These are phyloP conservation scores for Castanopsis chinensis DNA, from an alignment of 306 rosid genomes.

Conservation along the genomic window DNA sequence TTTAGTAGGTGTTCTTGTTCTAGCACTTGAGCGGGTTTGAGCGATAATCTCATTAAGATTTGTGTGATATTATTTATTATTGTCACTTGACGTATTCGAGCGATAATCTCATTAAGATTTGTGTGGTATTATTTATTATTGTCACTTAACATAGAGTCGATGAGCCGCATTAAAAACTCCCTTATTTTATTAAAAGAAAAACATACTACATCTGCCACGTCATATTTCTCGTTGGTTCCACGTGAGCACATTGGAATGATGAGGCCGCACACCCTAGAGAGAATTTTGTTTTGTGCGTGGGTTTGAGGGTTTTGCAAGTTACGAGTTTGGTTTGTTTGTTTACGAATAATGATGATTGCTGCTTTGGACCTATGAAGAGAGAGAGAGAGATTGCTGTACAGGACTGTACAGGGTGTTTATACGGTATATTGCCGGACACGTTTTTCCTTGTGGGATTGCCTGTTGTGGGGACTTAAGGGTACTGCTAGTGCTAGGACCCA, in stretches of 20 bases:
- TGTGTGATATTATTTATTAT: no score
- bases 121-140: no score
- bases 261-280: not conserved
- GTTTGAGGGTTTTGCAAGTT: conserved; percentile 9
- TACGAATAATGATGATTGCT: not conserved
- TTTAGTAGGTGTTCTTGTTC: no score
- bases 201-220: not conserved
- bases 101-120: no score
- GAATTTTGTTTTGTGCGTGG: conserved; percentile 4
- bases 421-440: no score
- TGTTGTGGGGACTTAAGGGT: not conserved
- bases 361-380: not conserved
- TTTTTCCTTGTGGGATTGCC: not conserved
- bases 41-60: fast-evolving
- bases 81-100: fast-evolving
- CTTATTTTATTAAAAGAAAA: no score
- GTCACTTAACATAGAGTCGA: fast-evolving
- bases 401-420: no score
- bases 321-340: not conserved
- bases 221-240: not conserved
- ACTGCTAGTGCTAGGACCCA: conserved; percentile 7
- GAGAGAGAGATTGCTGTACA: not conserved
- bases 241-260: not conserved
- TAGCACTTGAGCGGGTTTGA: fast-evolving
- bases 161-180: fast-evolving